phyloP scores from a whole-genome alignment of 768 basidiomycete genomes.

The Boletales sp. region DNA sequence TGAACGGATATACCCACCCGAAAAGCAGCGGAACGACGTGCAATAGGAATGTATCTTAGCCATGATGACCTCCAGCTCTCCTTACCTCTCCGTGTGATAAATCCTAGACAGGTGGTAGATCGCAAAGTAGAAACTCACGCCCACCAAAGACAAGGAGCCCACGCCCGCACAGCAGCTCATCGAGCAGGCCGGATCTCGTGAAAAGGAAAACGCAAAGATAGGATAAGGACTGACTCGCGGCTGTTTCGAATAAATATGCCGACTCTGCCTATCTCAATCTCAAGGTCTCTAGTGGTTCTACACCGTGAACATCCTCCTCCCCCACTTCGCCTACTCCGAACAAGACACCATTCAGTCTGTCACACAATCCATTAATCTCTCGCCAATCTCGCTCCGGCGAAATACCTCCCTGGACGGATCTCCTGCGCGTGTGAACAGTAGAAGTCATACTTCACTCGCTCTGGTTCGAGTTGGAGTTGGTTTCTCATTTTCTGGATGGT shows the following conservation, averaged over 20 bases:
- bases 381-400: slow-evolving; percentile 62
- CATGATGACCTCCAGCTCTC: slow-evolving; percentile 53
- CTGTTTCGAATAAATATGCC: slow-evolving; percentile 45
- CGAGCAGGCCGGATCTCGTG: slow-evolving; percentile 63
- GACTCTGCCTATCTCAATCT: slow-evolving; percentile 59
- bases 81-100: slow-evolving; percentile 57
- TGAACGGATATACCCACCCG: slow-evolving; percentile 66
- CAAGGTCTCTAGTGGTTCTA: slow-evolving; percentile 47
- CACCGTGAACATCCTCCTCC: slow-evolving; percentile 44
- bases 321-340: slow-evolving; percentile 64
- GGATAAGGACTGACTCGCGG: slow-evolving; percentile 56
- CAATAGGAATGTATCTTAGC: slow-evolving; percentile 71
- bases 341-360: slow-evolving; percentile 27
- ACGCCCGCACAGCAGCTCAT: slow-evolving; percentile 85
- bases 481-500: slow-evolving; percentile 83
- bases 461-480: slow-evolving; percentile 50
- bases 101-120: slow-evolving; percentile 69
- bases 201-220: slow-evolving; percentile 48
- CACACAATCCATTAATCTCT: slow-evolving; percentile 42
- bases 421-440: slow-evolving; percentile 37
- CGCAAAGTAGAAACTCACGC: slow-evolving; percentile 75
- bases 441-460: no score
- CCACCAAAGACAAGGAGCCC: slow-evolving; percentile 67
- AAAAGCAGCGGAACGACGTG: slow-evolving; percentile 66
- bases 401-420: slow-evolving; percentile 36